Percentiles rank a stretch among this genome's conserved stretches.
Conservation (phyloP, 2,329 filamentous ascomycete species). For the Thermomyces lanuginosus region DNA sequence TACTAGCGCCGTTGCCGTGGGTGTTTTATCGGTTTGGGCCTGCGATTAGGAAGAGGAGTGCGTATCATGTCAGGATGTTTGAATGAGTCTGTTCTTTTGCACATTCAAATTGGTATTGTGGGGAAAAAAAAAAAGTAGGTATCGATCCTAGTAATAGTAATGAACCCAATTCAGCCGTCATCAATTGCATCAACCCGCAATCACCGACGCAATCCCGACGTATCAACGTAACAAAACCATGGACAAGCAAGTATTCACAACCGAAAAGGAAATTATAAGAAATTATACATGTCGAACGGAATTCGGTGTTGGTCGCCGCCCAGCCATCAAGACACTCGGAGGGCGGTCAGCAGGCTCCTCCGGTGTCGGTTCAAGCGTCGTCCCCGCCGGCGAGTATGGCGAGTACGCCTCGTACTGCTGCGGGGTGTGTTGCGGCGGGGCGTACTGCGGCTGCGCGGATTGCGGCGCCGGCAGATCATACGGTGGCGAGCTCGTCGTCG, state of each 20-base stretch:
- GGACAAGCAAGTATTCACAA: too few relatives aligned
- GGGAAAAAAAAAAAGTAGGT: too few relatives aligned
- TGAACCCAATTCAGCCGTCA: too few relatives aligned
- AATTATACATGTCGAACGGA: conserved; percentile 21
- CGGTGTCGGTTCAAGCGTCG: not conserved
- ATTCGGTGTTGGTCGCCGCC: conserved; percentile 20
- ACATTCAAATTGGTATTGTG: conserved; percentile 1
- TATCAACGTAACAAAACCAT: too few relatives aligned
- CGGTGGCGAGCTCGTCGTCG: conserved; percentile 1
- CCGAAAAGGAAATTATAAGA: too few relatives aligned
- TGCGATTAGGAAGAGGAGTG: conserved; percentile 5
- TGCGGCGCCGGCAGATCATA: conserved; percentile 1
- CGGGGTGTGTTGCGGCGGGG: conserved; percentile 1
- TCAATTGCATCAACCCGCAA: too few relatives aligned
- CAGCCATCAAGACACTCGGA: conserved; percentile 26
- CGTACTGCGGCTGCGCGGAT: conserved; percentile 1
- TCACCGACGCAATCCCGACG: too few relatives aligned
- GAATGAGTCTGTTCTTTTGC: conserved; percentile 2
- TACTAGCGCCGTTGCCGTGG: conserved; percentile 28
- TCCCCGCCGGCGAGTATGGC: conserved; percentile 3
- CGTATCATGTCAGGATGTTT: conserved; percentile 8
- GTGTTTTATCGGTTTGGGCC: conserved; percentile 33
- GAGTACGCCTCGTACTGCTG: conserved; percentile 1
- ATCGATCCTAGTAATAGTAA: too few relatives aligned
- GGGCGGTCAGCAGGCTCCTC: conserved; percentile 16